Evolutionary conservation across 768 basidiomycete species (phyloP).

Genomic region (Russula lepida): DNA sequence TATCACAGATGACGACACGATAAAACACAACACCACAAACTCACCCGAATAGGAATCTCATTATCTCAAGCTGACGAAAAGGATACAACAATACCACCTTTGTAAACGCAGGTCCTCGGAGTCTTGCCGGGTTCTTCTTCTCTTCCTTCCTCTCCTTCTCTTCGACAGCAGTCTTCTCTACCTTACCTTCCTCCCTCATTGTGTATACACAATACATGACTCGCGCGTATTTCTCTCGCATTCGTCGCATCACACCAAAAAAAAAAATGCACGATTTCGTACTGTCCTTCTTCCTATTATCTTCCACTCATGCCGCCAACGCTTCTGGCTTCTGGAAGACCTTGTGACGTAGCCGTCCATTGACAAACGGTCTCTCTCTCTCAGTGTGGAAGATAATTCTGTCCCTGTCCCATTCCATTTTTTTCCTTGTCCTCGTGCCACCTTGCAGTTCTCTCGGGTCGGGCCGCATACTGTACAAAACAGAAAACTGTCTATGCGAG

Average conservation of each 20-base stretch:
- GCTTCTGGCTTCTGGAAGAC: not conserved
- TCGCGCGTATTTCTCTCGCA: not conserved
- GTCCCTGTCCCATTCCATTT: too few relatives aligned
- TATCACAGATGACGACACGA: not conserved
- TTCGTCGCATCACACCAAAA: not conserved
- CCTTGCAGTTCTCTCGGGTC: not conserved
- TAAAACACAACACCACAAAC: not conserved
- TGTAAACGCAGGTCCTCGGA: not conserved
- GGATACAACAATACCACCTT: not conserved
- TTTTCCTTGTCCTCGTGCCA: not conserved
- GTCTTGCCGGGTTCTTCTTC: not conserved
- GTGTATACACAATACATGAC: not conserved
- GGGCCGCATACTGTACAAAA: too few relatives aligned
- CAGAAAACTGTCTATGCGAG: too few relatives aligned
- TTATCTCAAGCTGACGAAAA: not conserved
- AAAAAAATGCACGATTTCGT: not conserved
- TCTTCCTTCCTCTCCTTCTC: not conserved
- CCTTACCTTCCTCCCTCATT: not conserved
- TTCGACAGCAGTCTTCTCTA: not conserved
- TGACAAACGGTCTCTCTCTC: too few relatives aligned
- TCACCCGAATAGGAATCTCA: not conserved
- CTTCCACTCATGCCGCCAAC: not conserved
- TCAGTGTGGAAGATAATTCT: too few relatives aligned
- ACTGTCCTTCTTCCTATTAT: not conserved
- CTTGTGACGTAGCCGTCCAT: not conserved